Evolutionary conservation across 352 stramenopile species (phyloP).

Genomic region (Globisporangium emineosum): DNA sequence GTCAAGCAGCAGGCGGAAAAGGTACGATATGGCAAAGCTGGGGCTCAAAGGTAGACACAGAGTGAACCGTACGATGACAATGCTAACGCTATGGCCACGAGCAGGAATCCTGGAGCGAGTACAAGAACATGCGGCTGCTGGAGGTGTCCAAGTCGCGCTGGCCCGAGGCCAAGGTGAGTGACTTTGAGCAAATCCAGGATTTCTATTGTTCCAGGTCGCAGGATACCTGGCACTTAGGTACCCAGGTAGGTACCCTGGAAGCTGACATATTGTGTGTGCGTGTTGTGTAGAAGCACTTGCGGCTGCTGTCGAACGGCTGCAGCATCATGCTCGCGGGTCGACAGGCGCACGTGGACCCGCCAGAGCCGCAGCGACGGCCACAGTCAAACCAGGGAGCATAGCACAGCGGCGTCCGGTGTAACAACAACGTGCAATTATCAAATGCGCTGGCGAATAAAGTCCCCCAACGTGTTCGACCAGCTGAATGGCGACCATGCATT

Average conservation of each 20-base stretch:
- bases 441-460: neutral
- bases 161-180: constrained; percentile 56
- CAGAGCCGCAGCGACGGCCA: neutral
- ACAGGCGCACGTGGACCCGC: neutral
- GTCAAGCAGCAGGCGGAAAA: constrained; percentile 40
- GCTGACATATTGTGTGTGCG: neutral
- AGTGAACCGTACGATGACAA: neutral
- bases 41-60: neutral
- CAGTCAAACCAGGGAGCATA: constrained; percentile 5
- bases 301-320: constrained; percentile 66
- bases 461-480: constrained; percentile 13
- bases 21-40: constrained; percentile 8
- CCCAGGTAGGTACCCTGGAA: neutral
- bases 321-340: constrained; percentile 57
- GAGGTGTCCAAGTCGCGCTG: constrained; percentile 69
- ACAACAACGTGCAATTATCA: neutral
- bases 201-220: neutral
- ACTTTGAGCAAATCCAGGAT: neutral
- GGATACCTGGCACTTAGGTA: neutral
- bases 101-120: constrained; percentile 66
- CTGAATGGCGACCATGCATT: constrained; percentile 5
- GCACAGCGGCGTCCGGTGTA: no score
- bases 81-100: neutral
- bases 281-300: constrained; percentile 45
- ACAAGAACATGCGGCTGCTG: constrained; percentile 59